A percentile compares a stretch with the other conserved stretches of the same genome.
Evolutionary conservation across 202 grass and related monocot species (phyloP).

Genomic region (Panicum hallii): DNA sequence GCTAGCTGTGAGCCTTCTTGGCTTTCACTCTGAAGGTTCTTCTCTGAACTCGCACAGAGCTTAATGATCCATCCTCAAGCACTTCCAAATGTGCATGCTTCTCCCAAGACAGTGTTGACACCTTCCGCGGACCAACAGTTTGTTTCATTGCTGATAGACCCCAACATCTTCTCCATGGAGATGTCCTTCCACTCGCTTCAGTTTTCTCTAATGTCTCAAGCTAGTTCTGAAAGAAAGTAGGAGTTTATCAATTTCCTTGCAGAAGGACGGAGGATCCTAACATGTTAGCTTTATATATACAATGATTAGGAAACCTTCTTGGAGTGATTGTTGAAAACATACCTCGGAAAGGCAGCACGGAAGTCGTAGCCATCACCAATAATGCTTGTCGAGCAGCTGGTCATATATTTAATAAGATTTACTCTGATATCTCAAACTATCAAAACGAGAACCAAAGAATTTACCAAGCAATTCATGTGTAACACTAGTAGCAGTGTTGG

Average conservation of each 20-base stretch:
- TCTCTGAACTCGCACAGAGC: background rate
- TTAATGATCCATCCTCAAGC: background rate
- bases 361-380: no score
- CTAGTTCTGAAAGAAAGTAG: background rate
- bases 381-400: background rate
- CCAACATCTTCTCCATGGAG: background rate
- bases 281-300: background rate
- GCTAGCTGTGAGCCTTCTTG: no score
- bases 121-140: background rate
- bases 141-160: background rate
- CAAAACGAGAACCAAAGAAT: background rate
- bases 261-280: background rate
- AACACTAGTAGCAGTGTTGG: background rate
- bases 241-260: background rate
- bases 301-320: background rate
- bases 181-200: background rate
- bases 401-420: no score
- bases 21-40: background rate
- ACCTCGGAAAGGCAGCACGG: background rate
- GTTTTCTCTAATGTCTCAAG: conserved; percentile 16
- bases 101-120: background rate
- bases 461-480: background rate
- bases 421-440: background rate
- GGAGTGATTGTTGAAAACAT: background rate
- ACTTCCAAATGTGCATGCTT: background rate